phyloP scores from a whole-genome alignment of 129 eudicot species.

The Helianthus tuberosus region DNA sequence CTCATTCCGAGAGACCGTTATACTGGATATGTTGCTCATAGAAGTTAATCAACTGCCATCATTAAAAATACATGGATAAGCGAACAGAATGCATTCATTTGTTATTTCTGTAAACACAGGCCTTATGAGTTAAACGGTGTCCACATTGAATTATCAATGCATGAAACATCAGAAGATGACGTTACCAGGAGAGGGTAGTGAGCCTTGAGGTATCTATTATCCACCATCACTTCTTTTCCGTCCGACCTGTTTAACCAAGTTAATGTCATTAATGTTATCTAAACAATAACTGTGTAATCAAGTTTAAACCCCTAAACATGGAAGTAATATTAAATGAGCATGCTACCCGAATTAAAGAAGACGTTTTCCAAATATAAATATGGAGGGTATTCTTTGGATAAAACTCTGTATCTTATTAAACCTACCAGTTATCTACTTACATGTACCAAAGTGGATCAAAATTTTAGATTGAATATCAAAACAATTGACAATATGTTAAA shows the following conservation, averaged over 20 bases:
- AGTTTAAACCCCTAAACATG: constrained; percentile 3
- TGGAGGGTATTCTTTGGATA: neutral
- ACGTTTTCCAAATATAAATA: neutral
- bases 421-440: neutral
- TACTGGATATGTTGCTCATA: constrained; percentile 77
- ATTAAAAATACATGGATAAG: constrained; percentile 1
- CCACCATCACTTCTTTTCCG: constrained; percentile 76
- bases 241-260: constrained; percentile 56
- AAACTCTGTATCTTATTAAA: neutral
- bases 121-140: neutral
- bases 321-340: neutral
- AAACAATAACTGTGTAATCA: neutral
- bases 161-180: neutral
- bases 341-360: neutral
- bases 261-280: neutral
- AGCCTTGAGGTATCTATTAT: constrained; percentile 78
- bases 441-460: neutral
- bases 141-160: no score
- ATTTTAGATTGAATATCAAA: neutral
- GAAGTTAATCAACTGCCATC: constrained; percentile 68
- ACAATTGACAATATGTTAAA: neutral
- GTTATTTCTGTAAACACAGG: neutral
- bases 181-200: constrained; percentile 74
- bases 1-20: constrained; percentile 38
- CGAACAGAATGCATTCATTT: neutral